A percentile compares a stretch with the other conserved stretches of the same genome.
phyloP scores from a whole-genome alignment of 805 yeast species.

The Cephaloascus fragrans region DNA sequence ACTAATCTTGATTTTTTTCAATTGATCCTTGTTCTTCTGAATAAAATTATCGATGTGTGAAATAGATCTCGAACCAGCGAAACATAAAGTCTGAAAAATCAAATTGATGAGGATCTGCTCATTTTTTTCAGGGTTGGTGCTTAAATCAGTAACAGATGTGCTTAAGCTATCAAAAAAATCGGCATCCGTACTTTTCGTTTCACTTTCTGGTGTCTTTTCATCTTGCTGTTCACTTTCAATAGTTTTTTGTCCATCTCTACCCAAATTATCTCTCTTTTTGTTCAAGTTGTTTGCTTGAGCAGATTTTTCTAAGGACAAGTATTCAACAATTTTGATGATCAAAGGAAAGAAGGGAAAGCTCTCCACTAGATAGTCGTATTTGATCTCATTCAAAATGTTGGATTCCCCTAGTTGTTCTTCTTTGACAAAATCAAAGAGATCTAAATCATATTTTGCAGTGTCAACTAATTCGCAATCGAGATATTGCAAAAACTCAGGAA shows the following conservation, averaged over 20 bases:
- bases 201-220: not conserved
- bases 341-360: conserved; percentile 21
- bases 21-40: conserved; percentile 16
- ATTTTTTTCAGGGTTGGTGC: conserved; percentile 20
- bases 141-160: conserved; percentile 17
- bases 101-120: conserved; percentile 45
- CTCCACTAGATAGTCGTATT: conserved; percentile 25
- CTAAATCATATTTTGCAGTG: conserved; percentile 24
- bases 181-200: not conserved
- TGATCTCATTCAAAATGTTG: conserved; percentile 18
- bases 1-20: conserved; percentile 7
- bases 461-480: conserved; percentile 32
- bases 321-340: not conserved
- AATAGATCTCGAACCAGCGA: conserved; percentile 81
- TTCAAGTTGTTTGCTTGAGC: not conserved
- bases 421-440: conserved; percentile 14
- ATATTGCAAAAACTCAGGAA: conserved; percentile 42
- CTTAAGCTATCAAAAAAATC: conserved; percentile 6
- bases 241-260: too few relatives aligned
- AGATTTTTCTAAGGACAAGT: not conserved
- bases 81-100: conserved; percentile 62
- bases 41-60: conserved; percentile 62
- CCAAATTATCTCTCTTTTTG: conserved; percentile 5
- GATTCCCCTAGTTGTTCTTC: conserved; percentile 1
- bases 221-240: conserved; percentile 13